Conservation (phyloP, 2,329 filamentous ascomycete species). For the Hawksworthiomyces lignivorus region DNA sequence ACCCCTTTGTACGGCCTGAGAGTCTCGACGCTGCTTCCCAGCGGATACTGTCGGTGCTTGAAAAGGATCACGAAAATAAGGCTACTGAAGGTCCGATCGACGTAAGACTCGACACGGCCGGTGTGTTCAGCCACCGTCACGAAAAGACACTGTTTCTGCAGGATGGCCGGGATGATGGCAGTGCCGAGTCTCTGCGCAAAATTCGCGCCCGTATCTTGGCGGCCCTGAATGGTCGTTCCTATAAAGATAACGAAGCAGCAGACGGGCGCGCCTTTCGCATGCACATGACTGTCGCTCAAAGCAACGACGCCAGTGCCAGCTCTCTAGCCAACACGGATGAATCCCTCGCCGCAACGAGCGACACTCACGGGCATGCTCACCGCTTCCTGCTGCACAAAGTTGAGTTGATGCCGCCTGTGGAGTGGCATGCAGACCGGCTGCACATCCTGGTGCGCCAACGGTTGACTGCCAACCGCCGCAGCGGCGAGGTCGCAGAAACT, state of each 20-base stretch:
- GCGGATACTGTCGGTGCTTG: conserved; percentile 29
- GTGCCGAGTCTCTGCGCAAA: conserved; percentile 18
- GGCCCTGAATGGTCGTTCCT: conserved; percentile 20
- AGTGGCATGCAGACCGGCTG: conserved; percentile 42
- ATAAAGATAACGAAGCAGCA: conserved; percentile 7
- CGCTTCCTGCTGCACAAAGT: conserved; percentile 46
- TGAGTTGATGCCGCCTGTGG: conserved; percentile 35
- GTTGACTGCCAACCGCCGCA: not conserved
- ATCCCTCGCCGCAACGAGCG: conserved; percentile 35
- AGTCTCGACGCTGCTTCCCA: conserved; percentile 35
- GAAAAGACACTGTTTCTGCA: conserved; percentile 43
- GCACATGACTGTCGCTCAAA: conserved; percentile 57
- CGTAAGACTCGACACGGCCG: conserved; percentile 33
- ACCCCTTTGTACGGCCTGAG: conserved; percentile 52
- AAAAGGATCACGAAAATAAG: not conserved
- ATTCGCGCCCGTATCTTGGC: conserved; percentile 29
- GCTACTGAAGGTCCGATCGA: conserved; percentile 7
- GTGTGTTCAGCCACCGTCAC: conserved; percentile 40
- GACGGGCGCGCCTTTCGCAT: conserved; percentile 25
- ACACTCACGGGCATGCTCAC: conserved; percentile 35
- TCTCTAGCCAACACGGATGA: not conserved
- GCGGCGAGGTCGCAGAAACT: conserved; percentile 11
- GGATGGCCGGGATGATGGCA: conserved; percentile 18
- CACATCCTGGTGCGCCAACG: conserved; percentile 46
- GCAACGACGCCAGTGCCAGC: conserved; percentile 21